Percentiles rank a stretch among this genome's conserved stretches.
These are phyloP conservation scores for Arxiozyma bovina DNA, from an alignment of 1,139 yeast species.

Conservation along the genomic window DNA sequence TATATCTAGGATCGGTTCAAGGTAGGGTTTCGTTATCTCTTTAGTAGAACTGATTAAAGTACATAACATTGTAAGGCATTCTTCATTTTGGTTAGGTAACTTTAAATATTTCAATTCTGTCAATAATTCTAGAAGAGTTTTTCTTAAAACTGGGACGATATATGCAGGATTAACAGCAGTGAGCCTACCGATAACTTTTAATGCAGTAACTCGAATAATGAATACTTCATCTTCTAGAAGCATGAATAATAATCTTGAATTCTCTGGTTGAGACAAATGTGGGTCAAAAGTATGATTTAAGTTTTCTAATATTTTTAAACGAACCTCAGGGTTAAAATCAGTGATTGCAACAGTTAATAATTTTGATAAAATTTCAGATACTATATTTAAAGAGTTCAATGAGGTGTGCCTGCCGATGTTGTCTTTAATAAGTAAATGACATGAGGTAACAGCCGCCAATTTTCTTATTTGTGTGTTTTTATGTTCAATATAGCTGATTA, in stretches of 20 bases:
- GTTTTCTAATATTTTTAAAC: slow-evolving; percentile 68
- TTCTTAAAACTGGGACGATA: slow-evolving; percentile 85
- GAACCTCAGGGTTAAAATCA: slow-evolving; percentile 75
- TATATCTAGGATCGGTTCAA: slow-evolving; percentile 82
- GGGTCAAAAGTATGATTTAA: slow-evolving; percentile 78
- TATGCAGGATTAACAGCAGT: slow-evolving; percentile 90
- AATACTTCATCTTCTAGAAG: slow-evolving; percentile 89
- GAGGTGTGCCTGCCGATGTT: slow-evolving; percentile 83
- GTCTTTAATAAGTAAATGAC: slow-evolving; percentile 67
- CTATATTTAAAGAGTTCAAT: slow-evolving; percentile 73
- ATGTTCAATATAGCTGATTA: slow-evolving; percentile 74
- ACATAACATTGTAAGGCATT: slow-evolving; percentile 70
- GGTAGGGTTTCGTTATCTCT: slow-evolving; percentile 79
- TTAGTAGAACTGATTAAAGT: slow-evolving; percentile 70
- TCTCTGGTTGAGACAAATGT: slow-evolving; percentile 88
- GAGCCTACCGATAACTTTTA: slow-evolving; percentile 73
- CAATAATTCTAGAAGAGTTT: slow-evolving; percentile 75
- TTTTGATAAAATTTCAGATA: slow-evolving; percentile 76
- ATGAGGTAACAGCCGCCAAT: slow-evolving; percentile 78
- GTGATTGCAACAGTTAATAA: slow-evolving; percentile 77
- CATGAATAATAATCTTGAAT: slow-evolving; percentile 74
- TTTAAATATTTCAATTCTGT: slow-evolving; percentile 81
- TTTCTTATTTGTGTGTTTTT: slow-evolving; percentile 70
- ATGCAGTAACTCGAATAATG: slow-evolving; percentile 71
- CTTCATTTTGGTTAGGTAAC: slow-evolving; percentile 70